Conservation (phyloP, 192 early-diverging fungal genomes). For the Haplosporangium gracile region DNA sequence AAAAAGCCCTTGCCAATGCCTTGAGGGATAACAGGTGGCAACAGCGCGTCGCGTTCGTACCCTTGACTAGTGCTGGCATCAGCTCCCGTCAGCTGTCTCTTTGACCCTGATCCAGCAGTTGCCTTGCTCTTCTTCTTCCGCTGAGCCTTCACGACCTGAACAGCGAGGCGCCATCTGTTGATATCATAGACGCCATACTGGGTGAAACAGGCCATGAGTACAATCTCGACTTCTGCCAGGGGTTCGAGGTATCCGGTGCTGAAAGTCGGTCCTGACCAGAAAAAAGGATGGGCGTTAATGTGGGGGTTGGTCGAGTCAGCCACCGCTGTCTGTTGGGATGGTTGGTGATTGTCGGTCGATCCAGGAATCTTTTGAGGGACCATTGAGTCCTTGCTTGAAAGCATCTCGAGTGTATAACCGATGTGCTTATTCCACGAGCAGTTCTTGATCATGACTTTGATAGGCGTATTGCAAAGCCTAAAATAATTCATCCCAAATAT, state of each 20-base stretch:
- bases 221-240: conserved; percentile 60
- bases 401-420: conserved; percentile 70
- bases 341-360: conserved; percentile 12
- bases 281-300: conserved; percentile 58
- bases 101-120: neutral
- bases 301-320: conserved; percentile 36
- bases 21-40: conserved; percentile 10
- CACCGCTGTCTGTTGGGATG: conserved; percentile 21
- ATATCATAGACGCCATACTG: conserved; percentile 79
- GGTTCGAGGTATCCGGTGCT: conserved; percentile 70
- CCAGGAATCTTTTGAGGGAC: conserved; percentile 26
- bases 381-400: conserved; percentile 51
- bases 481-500: neutral
- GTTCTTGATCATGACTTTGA: conserved; percentile 73
- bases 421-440: conserved; percentile 77
- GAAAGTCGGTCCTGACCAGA: conserved; percentile 75
- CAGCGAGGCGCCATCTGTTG: conserved; percentile 78
- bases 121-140: conserved; percentile 13
- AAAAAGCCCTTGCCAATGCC: conserved; percentile 48
- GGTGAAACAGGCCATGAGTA: conserved; percentile 68
- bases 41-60: neutral
- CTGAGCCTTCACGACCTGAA: conserved; percentile 55
- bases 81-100: neutral
- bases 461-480: conserved; percentile 70
- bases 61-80: neutral